Base-by-base conservation (phyloP, 2,329 filamentous ascomycete species). In the Eutypa lata region DNA sequence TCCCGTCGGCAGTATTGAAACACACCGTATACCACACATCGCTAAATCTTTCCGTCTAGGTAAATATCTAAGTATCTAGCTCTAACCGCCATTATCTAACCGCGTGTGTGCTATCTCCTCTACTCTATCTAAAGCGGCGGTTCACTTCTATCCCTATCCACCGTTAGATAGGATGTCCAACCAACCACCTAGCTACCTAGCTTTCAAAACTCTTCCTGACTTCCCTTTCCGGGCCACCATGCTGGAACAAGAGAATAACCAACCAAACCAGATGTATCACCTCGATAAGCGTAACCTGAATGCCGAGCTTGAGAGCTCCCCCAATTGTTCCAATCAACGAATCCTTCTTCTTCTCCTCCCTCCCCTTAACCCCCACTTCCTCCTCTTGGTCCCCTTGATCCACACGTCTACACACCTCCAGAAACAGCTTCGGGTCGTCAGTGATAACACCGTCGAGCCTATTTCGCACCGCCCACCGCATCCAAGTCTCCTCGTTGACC, bases 361-460 rank as follows among this genome's bases (percentile, higher is more conserved):
- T 24, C 47, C 28, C 22, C 21, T 47, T 13, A 46, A 37, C 22
- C 53, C 24, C 21, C 38, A 13, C 28, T 45, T 26, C 19, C 22
- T 22, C 43, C 49, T 31, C 37, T 19, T 49, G 40, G 45, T 50
- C 26, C 18, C 43, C n/a, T n/a, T n/a, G 24, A n/a, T 44, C 37
- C 18, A 57, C 44, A 5, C 70, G 61, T 46, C 76, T 64, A 56
- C 81, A 83, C 2, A 90, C 78, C 44, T 87, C 79, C 22, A 85
- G 66, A 64, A 86, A 93, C 58, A 80, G 70, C 65, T 80, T 80
- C 1, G 90, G 89, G 60, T 96, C 86, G 65, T 97, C 92, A 0
- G 91, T 96, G 50, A 96, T 86, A 4, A 96, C 87, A 1, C 90
- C 92, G 61, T 96, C 89, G 1, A 96, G 73, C n/a, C 54, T 62